Evolutionary conservation across 2,329 filamentous ascomycete species (phyloP).

Genomic region (Neospermospora avenae): DNA sequence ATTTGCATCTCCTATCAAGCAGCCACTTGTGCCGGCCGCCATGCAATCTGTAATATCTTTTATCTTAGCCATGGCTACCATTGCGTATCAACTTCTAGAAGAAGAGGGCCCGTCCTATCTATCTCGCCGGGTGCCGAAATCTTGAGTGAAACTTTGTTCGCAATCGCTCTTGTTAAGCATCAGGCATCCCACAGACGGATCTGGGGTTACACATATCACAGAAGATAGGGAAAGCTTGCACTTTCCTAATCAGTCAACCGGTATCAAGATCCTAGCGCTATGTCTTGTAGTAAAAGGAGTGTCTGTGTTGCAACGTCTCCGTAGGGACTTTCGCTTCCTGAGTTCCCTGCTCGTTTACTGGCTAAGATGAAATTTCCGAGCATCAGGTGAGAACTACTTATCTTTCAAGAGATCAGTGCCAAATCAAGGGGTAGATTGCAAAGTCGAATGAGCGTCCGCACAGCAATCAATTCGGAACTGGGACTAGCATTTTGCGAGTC

Average conservation of each 20-base stretch:
- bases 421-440: background rate
- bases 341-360: background rate
- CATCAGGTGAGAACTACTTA: slow-evolving; percentile 10
- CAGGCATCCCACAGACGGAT: background rate
- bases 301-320: background rate
- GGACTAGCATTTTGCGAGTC: slow-evolving; percentile 11
- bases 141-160: background rate
- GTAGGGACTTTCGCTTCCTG: background rate
- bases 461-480: slow-evolving; percentile 13
- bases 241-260: slow-evolving; percentile 17
- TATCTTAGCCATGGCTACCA: slow-evolving; percentile 2
- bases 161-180: background rate
- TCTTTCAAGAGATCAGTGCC: background rate
- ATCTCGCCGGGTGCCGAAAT: background rate
- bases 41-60: background rate
- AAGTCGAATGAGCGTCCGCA: slow-evolving; percentile 18
- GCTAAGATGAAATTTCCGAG: background rate
- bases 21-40: slow-evolving; percentile 9
- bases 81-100: slow-evolving; percentile 3
- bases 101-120: slow-evolving; percentile 3
- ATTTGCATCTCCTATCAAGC: slow-evolving; percentile 11
- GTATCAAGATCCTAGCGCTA: slow-evolving; percentile 9
- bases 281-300: slow-evolving; percentile 5
- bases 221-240: slow-evolving; percentile 16
- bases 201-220: slow-evolving; percentile 4